These are phyloP conservation scores for Annulohypoxylon bovei DNA, from an alignment of 495 filamentous ascomycete genomes.

Conservation along the genomic window DNA sequence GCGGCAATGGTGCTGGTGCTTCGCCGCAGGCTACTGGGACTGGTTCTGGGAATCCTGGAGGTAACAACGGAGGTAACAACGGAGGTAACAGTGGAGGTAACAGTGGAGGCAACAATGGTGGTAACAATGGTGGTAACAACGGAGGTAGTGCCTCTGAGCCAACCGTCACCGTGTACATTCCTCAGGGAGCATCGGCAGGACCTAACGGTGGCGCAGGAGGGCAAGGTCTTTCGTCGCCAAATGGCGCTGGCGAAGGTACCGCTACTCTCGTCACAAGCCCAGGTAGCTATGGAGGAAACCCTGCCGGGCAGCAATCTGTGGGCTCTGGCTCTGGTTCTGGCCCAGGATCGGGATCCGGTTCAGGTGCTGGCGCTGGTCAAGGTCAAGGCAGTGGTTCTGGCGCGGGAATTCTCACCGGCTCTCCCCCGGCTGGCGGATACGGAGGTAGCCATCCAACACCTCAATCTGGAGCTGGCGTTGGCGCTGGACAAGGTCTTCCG, in stretches of 20 bases:
- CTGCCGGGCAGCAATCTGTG: slow-evolving; percentile 5
- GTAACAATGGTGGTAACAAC: slow-evolving; percentile 12
- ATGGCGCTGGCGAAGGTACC: slow-evolving; percentile 8
- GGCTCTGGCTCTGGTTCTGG: slow-evolving; percentile 12
- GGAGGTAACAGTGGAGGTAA: slow-evolving; percentile 24
- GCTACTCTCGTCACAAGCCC: slow-evolving; percentile 14
- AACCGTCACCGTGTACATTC: slow-evolving; percentile 30
- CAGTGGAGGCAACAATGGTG: background rate
- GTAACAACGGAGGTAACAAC: slow-evolving; percentile 12
- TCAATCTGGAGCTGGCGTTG: slow-evolving; percentile 20
- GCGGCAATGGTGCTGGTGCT: slow-evolving; percentile 17
- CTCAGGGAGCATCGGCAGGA: slow-evolving; percentile 16
- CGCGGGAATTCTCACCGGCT: slow-evolving; percentile 17
- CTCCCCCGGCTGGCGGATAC: slow-evolving; percentile 32
- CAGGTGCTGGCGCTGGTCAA: slow-evolving; percentile 25
- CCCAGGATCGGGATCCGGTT: background rate
- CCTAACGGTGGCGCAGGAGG: slow-evolving; percentile 30
- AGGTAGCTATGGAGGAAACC: slow-evolving; percentile 29
- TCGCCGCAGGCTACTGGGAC: slow-evolving; percentile 28
- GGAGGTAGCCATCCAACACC: slow-evolving; percentile 35
- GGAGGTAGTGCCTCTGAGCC: slow-evolving; percentile 24
- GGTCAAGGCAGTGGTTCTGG: slow-evolving; percentile 15
- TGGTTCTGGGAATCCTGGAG: slow-evolving; percentile 7
- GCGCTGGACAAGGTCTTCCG: slow-evolving; percentile 16
- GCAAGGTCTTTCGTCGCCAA: slow-evolving; percentile 27